Base-by-base conservation (phyloP, 106 monocot species). In the Xerophyta viscosa region DNA sequence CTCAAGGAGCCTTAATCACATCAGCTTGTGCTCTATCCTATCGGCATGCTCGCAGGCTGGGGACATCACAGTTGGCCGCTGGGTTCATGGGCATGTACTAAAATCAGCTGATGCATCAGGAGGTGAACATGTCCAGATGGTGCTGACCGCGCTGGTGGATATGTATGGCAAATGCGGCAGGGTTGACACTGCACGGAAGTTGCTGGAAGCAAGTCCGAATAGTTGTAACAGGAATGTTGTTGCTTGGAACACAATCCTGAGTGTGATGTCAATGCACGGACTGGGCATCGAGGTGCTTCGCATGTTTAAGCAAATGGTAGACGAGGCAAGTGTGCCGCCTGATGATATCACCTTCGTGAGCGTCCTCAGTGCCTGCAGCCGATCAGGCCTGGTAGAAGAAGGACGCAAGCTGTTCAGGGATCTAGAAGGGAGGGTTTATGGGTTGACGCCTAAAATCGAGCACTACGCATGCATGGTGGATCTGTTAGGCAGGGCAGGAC, bases 401-500 rank as follows among this genome's bases (percentile, higher is more conserved):
- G 82, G 88, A 19, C 54, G 49, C 3, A 55, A 54, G 41, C 5
- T 61, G 19, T 88, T 88, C 42, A 23, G 27, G 1, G 51, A 72
- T 2, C 33, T 72, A 17, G n/a, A n/a, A n/a, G 23, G 20, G 20
- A 26, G 30, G 15, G 41, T 71, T 20, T 76, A 73, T 18, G 57
- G 69, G 4, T n/a, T 78, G 44, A 63, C 10, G 8, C 82, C 75
- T 9, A 66, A 59, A 59, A 54, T 88, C 6, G 78, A 82, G 58
- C 88, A 88, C 50, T 82, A 76, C 39, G 75, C 82, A 1, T 88
- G 88, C 43, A 66, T 78, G 75, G 82, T 79, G 27, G 88, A 88
- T 67, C 71, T 82, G 20, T 48, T 88, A 10, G 82, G 88, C 25
- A 60, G 88, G 39, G 74, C 78, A 0, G 82, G 87, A 0, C 54